These are phyloP conservation scores for Castanea mollissima DNA, from an alignment of 306 rosid genomes.

Conservation along the genomic window DNA sequence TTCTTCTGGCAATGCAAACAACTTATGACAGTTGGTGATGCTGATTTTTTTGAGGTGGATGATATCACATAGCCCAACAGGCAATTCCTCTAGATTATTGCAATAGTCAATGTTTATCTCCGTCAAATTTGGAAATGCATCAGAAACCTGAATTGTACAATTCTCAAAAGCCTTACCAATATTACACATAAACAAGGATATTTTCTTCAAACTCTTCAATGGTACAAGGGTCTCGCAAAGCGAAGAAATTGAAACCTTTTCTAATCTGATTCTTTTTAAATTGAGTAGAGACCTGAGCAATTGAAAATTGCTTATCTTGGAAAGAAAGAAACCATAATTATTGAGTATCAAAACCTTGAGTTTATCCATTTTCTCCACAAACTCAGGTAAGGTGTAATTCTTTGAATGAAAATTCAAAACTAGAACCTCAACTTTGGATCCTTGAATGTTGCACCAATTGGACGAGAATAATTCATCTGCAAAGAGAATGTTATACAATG, in stretches of 20 bases:
- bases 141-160: slow-evolving; percentile 13
- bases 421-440: slow-evolving; percentile 52
- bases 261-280: slow-evolving; percentile 55
- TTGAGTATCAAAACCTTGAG: slow-evolving; percentile 52
- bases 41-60: slow-evolving; percentile 19
- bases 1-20: slow-evolving; percentile 27
- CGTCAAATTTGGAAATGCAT: slow-evolving; percentile 23
- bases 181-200: slow-evolving; percentile 37
- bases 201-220: slow-evolving; percentile 22
- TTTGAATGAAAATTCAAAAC: slow-evolving; percentile 44
- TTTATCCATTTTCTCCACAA: slow-evolving; percentile 36
- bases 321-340: slow-evolving; percentile 31
- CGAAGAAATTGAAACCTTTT: slow-evolving; percentile 31
- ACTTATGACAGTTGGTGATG: slow-evolving; percentile 26
- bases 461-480: slow-evolving; percentile 53
- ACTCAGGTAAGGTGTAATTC: slow-evolving; percentile 44
- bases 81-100: slow-evolving; percentile 22
- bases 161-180: slow-evolving; percentile 20
- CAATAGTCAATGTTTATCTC: slow-evolving; percentile 38
- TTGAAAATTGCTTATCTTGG: slow-evolving; percentile 36
- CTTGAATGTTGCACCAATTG: slow-evolving; percentile 46
- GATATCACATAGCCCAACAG: slow-evolving; percentile 19
- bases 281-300: slow-evolving; percentile 26
- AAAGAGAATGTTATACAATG: slow-evolving; percentile 14
- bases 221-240: background rate